Base-by-base conservation (phyloP, 1,139 yeast species). In the Hansenula lynferdii region DNA sequence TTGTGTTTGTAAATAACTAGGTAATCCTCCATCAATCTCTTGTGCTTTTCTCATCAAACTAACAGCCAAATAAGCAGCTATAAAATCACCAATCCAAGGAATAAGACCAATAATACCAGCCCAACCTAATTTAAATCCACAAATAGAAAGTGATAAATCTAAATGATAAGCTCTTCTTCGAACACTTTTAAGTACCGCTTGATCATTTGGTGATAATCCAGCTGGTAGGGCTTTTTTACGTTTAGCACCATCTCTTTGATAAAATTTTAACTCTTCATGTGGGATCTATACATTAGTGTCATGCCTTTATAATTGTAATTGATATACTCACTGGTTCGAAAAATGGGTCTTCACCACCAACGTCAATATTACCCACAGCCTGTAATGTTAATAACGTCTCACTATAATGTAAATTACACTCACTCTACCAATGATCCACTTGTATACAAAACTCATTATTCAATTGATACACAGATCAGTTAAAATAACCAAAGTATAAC, bases 111-210 rank as follows among this genome's bases (percentile, higher is more conserved):
- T 75, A 12, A 85, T 45, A 8, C 84, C 85, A 1, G 86, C 71
- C 84, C 87, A 80, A 2, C 95, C 95, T 20, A 81, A 51, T 36
- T 84, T 64, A 20, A 77, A 50, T 1, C 94, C 92, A 59, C 85
- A 79, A 37, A 80, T 45, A 37, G 73, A 66, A 51, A 83, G 70
- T 42, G 73, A 71, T 42, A 80, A 67, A 53, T 85, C 95, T 40
- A 82, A 62, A 26, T 77, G 64, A 54, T 82, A 81, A 3, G 85
- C 90, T 41, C 74, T 65, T 23, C 74, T 64, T 52, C 80, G 72
- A 27, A 82, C 77, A 8, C 70, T 64, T 36, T 70, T 65, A 45
- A 84, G 61, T 3, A 81, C 60, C 44, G 70, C 68, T 41, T 67
- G 62, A 49, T 84, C 90, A 32, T 73, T 58, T n/a, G 57, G 51